phyloP scores from a whole-genome alignment of 2,329 filamentous ascomycete genomes.

The Kalaharituber pfeilii region DNA sequence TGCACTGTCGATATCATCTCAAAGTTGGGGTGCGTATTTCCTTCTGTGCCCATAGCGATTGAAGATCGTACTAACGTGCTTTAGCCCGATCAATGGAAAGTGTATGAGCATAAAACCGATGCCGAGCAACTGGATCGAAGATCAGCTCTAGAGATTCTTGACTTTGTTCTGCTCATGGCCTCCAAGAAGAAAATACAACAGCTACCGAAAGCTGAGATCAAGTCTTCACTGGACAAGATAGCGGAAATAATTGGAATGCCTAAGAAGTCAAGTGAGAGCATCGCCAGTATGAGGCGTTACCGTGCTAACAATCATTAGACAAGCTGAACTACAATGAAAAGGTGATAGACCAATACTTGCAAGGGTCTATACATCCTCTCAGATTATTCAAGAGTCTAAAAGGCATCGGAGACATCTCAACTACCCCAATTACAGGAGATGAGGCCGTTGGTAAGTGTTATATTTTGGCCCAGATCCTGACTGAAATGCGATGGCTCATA shows the following conservation, averaged over 20 bases:
- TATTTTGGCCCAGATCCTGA: background rate
- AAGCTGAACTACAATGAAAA: constrained; percentile 73
- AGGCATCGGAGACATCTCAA: constrained; percentile 58
- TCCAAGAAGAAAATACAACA: constrained; percentile 79
- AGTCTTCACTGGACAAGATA: constrained; percentile 79
- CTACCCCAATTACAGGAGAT: constrained; percentile 42
- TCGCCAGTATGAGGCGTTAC: background rate
- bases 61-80: constrained; percentile 1
- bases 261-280: background rate
- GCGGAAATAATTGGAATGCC: constrained; percentile 63
- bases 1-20: constrained; percentile 22
- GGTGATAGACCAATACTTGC: constrained; percentile 64
- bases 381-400: constrained; percentile 64
- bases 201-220: constrained; percentile 76
- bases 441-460: constrained; percentile 10
- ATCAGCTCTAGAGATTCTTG: constrained; percentile 64
- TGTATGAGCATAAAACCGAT: constrained; percentile 64
- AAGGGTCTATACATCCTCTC: constrained; percentile 65
- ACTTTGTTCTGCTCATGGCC: constrained; percentile 66
- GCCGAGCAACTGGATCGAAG: constrained; percentile 58
- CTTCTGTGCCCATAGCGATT: background rate
- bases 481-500: no score
- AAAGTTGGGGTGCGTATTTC: constrained; percentile 12
- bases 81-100: constrained; percentile 33
- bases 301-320: background rate